Base-by-base conservation (phyloP, 768 basidiomycete genomes). In the Psilocybe subaeruginosa region DNA sequence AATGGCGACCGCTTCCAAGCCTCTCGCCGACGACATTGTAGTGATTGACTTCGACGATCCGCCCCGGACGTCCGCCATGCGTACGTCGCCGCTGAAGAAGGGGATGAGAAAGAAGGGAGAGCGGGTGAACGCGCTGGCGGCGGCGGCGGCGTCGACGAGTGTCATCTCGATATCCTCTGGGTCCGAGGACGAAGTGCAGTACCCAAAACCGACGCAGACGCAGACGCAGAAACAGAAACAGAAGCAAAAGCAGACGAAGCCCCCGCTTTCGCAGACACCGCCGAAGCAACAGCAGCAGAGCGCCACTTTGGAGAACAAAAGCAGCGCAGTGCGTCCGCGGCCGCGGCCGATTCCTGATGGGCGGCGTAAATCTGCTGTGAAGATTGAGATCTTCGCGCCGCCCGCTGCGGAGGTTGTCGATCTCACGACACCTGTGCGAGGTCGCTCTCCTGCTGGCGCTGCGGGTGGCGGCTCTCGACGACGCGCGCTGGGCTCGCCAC, bases 151-250 rank as follows among this genome's bases (percentile, higher is more conserved):
- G 5, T 1, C 14, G 51, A 53, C 8, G 30, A 52, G 54, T 29
- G 39, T 52, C 16, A 59, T 59, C n/a, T 52, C 49, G 2, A 53
- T 59, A 11, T 59, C 58, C 23, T 59, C 58, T n/a, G 58, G 19
- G 14, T 39, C 58, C 0, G 51, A 54, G n/a, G 53, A 35, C 33
- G 59, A 60, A 46, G 35, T 58, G 14, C 23, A 23, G 23, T 2
- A 2, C 23, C 23, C 29, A 9, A 33, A 45, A n/a, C 0, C 35
- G 48, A 35, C 56, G n/a, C 8, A 46, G 14, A 19, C 33, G n/a
- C 11, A 35, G 11, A 16, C 45, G 27, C 30, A 45, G 23, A 16
- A 49, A 37, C 9, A 29, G 29, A 23, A 47, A 2, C 35, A 9
- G 19, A 45, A n/a, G 3, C 35, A 35, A 49, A 23, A 23, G 23